Conservation (phyloP, 2,329 filamentous ascomycete species). For the Pyrenochaeta sp. region DNA sequence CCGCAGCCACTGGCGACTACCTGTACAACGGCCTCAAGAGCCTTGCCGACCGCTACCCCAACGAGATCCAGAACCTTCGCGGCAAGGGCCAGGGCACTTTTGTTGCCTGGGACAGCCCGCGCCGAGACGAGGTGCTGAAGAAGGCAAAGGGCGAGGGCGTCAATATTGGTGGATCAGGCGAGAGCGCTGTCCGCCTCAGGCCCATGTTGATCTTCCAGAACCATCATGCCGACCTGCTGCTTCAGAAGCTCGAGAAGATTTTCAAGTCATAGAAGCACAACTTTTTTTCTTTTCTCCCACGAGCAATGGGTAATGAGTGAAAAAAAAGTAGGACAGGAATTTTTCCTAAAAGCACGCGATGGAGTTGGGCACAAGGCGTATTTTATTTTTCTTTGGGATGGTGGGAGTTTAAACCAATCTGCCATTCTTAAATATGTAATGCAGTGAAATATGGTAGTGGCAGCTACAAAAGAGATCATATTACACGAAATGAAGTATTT, state of each 20-base stretch:
- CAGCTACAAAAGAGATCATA: too few species aligned
- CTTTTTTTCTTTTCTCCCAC: too few species aligned
- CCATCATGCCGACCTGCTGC: slow-evolving; percentile 85
- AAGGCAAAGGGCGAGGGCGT: slow-evolving; percentile 82
- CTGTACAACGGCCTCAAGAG: slow-evolving; percentile 74
- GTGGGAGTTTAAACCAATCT: too few species aligned
- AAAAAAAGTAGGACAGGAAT: too few species aligned
- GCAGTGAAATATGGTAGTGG: too few species aligned
- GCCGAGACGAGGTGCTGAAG: slow-evolving; percentile 79
- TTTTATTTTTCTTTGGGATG: too few species aligned
- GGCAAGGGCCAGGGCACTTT: slow-evolving; percentile 91
- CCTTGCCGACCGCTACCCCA: slow-evolving; percentile 75
- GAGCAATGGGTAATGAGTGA: too few species aligned
- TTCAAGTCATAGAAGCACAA: slow-evolving; percentile 54
- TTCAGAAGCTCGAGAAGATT: slow-evolving; percentile 81
- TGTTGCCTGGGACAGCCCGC: slow-evolving; percentile 87
- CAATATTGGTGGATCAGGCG: slow-evolving; percentile 87
- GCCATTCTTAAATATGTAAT: too few species aligned
- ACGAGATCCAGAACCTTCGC: slow-evolving; percentile 81
- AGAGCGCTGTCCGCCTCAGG: slow-evolving; percentile 77
- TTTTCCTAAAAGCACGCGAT: too few species aligned
- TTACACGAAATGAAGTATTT: too few species aligned
- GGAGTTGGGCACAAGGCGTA: too few species aligned
- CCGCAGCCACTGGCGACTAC: slow-evolving; percentile 80
- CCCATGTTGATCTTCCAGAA: slow-evolving; percentile 95